A percentile compares a stretch with the other conserved stretches of the same genome.
Conservation (phyloP, 2,329 filamentous ascomycete species). For the Seiridium unicorne region DNA sequence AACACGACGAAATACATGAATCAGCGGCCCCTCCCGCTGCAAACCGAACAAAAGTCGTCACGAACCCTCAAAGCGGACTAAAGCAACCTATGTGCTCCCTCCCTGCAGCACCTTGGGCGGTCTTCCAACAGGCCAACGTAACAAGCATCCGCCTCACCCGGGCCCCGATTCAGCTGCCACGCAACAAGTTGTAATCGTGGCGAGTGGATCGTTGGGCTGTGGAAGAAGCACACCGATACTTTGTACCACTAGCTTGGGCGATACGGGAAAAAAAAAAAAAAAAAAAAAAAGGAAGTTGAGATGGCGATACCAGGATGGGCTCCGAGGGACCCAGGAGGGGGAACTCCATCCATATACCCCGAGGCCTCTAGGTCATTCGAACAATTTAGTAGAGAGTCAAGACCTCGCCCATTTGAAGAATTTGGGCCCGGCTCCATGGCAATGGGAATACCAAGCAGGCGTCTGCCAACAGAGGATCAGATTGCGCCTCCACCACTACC, state of each 20-base stretch:
- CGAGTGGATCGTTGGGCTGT: slow-evolving; percentile 1
- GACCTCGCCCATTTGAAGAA: slow-evolving; percentile 18
- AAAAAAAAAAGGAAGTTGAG: slow-evolving; percentile 1
- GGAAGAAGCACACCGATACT: neutral
- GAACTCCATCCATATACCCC: slow-evolving; percentile 26
- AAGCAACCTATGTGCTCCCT: neutral
- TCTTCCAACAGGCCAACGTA: neutral
- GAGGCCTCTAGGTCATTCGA: slow-evolving; percentile 22
- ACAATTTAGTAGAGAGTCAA: slow-evolving; percentile 17
- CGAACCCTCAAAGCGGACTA: neutral
- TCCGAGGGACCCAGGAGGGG: slow-evolving; percentile 26
- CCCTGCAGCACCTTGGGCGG: neutral
- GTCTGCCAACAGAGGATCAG: slow-evolving; percentile 27
- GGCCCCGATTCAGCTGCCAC: neutral
- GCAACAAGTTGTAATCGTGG: neutral
- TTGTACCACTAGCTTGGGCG: neutral
- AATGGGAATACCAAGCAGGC: slow-evolving; percentile 33
- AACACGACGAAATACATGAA: slow-evolving; percentile 6
- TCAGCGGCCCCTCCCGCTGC: neutral
- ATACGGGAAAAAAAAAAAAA: neutral
- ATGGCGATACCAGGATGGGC: slow-evolving; percentile 29
- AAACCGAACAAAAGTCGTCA: neutral
- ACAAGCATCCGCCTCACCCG: neutral
- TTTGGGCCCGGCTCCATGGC: slow-evolving; percentile 31
- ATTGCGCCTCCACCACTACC: slow-evolving; percentile 33